Conservation (phyloP, 805 yeast species). For the Jamesozyma hellenica region DNA sequence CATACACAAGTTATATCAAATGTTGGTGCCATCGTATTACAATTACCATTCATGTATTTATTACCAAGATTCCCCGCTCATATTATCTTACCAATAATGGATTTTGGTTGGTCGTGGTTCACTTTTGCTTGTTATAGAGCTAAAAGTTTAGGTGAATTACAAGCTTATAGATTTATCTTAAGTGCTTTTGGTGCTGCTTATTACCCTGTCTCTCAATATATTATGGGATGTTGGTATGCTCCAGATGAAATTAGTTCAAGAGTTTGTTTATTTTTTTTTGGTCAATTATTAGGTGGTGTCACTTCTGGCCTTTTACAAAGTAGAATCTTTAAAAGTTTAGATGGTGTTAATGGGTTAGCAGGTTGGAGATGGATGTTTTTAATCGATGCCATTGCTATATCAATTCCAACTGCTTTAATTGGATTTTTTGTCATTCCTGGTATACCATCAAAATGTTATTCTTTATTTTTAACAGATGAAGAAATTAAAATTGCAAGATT, state of each 20-base stretch:
- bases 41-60: constrained; percentile 55
- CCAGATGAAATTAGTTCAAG: constrained; percentile 51
- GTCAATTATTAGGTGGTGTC: constrained; percentile 39
- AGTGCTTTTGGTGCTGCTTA: constrained; percentile 65
- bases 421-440: constrained; percentile 45
- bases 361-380: constrained; percentile 66
- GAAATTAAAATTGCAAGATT: constrained; percentile 46
- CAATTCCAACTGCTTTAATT: constrained; percentile 40
- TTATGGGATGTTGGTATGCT: constrained; percentile 51
- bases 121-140: constrained; percentile 48
- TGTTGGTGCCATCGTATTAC: constrained; percentile 54
- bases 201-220: constrained; percentile 52
- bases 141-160: constrained; percentile 40
- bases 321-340: constrained; percentile 32
- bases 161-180: constrained; percentile 54
- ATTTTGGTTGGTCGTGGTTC: constrained; percentile 59
- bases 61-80: constrained; percentile 48
- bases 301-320: constrained; percentile 47
- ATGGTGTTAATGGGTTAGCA: constrained; percentile 37
- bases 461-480: constrained; percentile 45
- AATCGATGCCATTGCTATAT: constrained; percentile 45
- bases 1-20: constrained; percentile 49
- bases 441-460: constrained; percentile 52
- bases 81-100: constrained; percentile 39
- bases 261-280: constrained; percentile 53